phyloP scores from a whole-genome alignment of 306 rosid species.

The Chamaecrista fasciculata region DNA sequence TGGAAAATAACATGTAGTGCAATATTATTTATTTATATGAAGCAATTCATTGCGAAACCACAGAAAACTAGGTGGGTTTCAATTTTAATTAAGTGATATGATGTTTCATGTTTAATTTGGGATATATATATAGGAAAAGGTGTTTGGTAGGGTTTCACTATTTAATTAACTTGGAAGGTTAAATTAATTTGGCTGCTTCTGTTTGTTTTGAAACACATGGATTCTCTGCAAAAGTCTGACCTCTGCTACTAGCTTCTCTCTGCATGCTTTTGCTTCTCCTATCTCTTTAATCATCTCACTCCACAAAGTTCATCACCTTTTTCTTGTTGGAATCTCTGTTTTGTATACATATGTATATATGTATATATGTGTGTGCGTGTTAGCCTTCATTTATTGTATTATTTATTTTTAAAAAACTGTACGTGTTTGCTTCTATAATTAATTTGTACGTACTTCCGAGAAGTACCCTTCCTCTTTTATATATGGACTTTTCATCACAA shows the following conservation, averaged over 20 bases:
- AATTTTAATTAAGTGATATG: too few species aligned
- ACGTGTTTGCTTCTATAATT: slow-evolving; percentile 25
- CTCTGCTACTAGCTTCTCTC: background rate
- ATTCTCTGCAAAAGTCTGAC: slow-evolving; percentile 33
- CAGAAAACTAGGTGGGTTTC: too few species aligned
- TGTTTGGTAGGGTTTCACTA: slow-evolving; percentile 7
- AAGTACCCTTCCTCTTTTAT: too few species aligned
- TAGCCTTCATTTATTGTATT: too few species aligned
- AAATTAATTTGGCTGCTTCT: slow-evolving; percentile 7
- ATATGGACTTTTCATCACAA: too few species aligned
- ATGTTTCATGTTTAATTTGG: too few species aligned
- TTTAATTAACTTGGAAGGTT: slow-evolving; percentile 17
- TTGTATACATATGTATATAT: background rate
- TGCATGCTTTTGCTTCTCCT: background rate
- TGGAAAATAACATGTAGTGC: too few species aligned
- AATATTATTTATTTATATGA: too few species aligned
- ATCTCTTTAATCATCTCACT: background rate
- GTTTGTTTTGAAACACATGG: slow-evolving; percentile 36
- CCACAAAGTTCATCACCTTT: slow-evolving; percentile 34
- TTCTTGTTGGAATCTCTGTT: slow-evolving; percentile 37
- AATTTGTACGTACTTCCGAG: too few species aligned
- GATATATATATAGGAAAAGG: background rate
- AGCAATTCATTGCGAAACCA: too few species aligned
- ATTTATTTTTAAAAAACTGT: too few species aligned
- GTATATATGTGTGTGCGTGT: background rate